These are phyloP conservation scores for Aspergillus tubingensis DNA, from an alignment of 2,329 filamentous ascomycete genomes.

Conservation along the genomic window DNA sequence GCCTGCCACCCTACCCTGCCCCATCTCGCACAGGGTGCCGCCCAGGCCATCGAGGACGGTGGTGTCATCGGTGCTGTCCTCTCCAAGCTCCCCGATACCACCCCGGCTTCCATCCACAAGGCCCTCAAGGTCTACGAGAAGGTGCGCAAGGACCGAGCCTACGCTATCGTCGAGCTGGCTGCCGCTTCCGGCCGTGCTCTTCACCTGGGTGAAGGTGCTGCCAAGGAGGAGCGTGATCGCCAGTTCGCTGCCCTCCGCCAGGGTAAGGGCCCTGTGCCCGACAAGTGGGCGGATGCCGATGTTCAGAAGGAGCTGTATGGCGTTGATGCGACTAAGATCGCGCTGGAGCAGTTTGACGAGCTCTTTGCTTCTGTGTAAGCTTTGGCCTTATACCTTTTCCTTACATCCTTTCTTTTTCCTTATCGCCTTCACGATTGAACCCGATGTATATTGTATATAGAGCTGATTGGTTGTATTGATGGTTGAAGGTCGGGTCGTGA, in stretches of 20 bases:
- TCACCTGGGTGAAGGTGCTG: slow-evolving; percentile 60
- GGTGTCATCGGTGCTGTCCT: slow-evolving; percentile 58
- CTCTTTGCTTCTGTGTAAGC: slow-evolving; percentile 21
- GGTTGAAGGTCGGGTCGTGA: slow-evolving; percentile 1
- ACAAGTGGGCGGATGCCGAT: slow-evolving; percentile 72
- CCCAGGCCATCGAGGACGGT: slow-evolving; percentile 66
- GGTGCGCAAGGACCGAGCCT: slow-evolving; percentile 58
- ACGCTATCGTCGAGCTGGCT: slow-evolving; percentile 59
- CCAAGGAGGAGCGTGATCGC: slow-evolving; percentile 60
- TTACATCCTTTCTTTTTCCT: background rate
- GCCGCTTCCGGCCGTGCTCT: slow-evolving; percentile 56
- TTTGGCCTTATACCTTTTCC: background rate
- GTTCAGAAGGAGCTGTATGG: slow-evolving; percentile 68
- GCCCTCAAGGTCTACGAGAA: slow-evolving; percentile 59
- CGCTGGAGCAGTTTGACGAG: slow-evolving; percentile 45
- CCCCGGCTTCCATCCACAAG: slow-evolving; percentile 51
- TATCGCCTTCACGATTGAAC: background rate
- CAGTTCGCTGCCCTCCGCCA: slow-evolving; percentile 56
- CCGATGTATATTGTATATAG: background rate
- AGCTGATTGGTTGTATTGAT: background rate
- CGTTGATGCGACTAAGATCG: slow-evolving; percentile 61
- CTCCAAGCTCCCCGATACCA: slow-evolving; percentile 49
- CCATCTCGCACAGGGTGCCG: slow-evolving; percentile 65
- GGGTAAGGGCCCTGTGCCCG: slow-evolving; percentile 52
- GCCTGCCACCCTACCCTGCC: slow-evolving; percentile 65